Base-by-base conservation (phyloP, 108 stramenopile species). In the Fragilariopsis cylindrus region DNA sequence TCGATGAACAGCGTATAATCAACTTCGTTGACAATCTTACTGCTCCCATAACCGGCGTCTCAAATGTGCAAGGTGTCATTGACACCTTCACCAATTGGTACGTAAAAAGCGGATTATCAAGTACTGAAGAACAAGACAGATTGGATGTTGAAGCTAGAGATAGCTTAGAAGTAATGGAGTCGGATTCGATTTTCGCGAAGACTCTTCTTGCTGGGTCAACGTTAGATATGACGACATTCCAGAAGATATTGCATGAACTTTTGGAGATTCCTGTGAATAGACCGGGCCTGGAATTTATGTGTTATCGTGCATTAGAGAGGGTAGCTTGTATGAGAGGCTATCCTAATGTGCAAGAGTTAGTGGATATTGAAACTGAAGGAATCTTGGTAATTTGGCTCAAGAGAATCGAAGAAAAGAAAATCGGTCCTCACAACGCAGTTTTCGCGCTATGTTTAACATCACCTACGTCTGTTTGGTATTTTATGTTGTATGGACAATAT, bases 381-480 rank as follows among this genome's bases (percentile, higher is more conserved):
- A n/a, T 92, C 30, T 60, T 90, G 46, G 75, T 70, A 11, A 65
- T 69, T 60, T 88, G 83, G 87, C 42, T 92, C 4, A 69, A 84
- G 19, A 64, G 67, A 45, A 67, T n/a, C 12, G 50, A 52, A 12
- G 48, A 68, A 5, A 68, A 16, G 15, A 68, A 48, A 39, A 30
- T 5, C 44, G 49, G 30, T 15, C 9, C 18, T 18, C 7, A 68
- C 7, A 75, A 19, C 62, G 67, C 43, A 53, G 58, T 21, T 53
- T 85, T 4, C 56, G 88, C 8, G 86, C 92, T 15, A 16, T 90
- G 41, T 54, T 44, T 88, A 57, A 86, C 81, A 48, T 80, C 92
- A 48, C 87, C 92, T 39, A 21, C 3, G 18, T 47, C 80, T 16
- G 16, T 85, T 11, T 40, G 78, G 15, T 48, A 46, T 40, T 12